phyloP scores from a whole-genome alignment of 2,329 filamentous ascomycete species.

The Penicillium sp. region DNA sequence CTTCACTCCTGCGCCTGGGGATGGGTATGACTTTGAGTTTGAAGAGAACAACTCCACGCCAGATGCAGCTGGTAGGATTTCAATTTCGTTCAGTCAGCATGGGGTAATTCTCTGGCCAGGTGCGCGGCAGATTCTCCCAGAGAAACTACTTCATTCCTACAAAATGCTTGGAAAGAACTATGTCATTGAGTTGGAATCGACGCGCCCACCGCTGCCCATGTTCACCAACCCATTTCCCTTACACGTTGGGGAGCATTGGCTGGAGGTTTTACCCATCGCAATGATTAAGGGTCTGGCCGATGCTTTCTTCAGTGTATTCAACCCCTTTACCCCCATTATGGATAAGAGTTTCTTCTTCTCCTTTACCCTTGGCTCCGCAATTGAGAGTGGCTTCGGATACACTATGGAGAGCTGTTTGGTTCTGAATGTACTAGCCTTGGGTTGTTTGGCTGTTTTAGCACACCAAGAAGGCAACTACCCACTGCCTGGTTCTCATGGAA shows the following conservation, averaged over 20 bases:
- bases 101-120: constrained; percentile 56
- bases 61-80: constrained; percentile 39
- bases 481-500: constrained; percentile 42
- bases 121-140: constrained; percentile 48
- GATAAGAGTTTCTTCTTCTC: constrained; percentile 58
- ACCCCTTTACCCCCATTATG: constrained; percentile 57
- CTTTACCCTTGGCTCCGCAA: constrained; percentile 53
- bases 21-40: constrained; percentile 35
- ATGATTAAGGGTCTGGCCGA: constrained; percentile 58
- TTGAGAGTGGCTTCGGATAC: constrained; percentile 56
- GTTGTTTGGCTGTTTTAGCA: constrained; percentile 55
- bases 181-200: constrained; percentile 55
- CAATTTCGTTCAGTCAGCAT: constrained; percentile 57
- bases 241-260: constrained; percentile 46
- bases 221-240: constrained; percentile 43
- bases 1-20: constrained; percentile 32
- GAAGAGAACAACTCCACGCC: constrained; percentile 31
- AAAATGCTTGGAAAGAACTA: constrained; percentile 52
- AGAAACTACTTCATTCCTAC: constrained; percentile 43
- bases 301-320: constrained; percentile 60
- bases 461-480: constrained; percentile 56
- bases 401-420: constrained; percentile 58
- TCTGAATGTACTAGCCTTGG: constrained; percentile 56
- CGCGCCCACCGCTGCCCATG: constrained; percentile 49
- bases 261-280: constrained; percentile 52